Percentiles rank a stretch among this genome's conserved stretches.
These are phyloP conservation scores for Atractiella rhizophila DNA, from an alignment of 768 basidiomycete genomes.

Conservation along the genomic window DNA sequence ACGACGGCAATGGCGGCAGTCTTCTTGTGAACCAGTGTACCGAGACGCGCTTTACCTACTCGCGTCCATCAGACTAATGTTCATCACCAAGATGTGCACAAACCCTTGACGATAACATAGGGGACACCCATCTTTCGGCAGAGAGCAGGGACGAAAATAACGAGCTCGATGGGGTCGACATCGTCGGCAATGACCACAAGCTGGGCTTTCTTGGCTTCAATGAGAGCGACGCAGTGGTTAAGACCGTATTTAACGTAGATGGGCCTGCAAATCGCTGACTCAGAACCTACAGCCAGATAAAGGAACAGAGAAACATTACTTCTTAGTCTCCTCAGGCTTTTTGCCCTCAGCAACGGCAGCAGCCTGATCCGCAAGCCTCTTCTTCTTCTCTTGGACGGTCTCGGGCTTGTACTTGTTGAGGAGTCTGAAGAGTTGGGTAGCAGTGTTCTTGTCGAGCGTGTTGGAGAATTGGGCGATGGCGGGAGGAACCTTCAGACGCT, in stretches of 20 bases:
- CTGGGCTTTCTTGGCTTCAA: conserved; percentile 82
- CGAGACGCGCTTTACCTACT: conserved; percentile 79
- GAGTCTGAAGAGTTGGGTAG: conserved; percentile 90
- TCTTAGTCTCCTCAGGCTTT: conserved; percentile 65
- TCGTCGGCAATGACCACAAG: conserved; percentile 92
- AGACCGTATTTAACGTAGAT: conserved; percentile 85
- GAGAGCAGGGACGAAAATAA: conserved; percentile 89
- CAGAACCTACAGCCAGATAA: no score
- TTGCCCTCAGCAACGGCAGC: conserved; percentile 49
- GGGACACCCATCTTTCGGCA: conserved; percentile 99
- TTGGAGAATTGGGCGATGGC: conserved; percentile 87
- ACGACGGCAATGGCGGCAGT: conserved; percentile 72
- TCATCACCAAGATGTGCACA: background rate
- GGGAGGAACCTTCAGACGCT: conserved; percentile 92
- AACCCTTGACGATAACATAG: conserved; percentile 74
- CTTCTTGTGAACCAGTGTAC: conserved; percentile 96
- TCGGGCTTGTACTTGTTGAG: conserved; percentile 92
- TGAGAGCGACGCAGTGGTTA: conserved; percentile 84
- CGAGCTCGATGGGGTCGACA: conserved; percentile 96
- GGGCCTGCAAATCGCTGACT: no score
- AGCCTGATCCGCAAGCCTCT: conserved; percentile 42
- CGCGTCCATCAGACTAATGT: background rate
- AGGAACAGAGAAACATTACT: no score
- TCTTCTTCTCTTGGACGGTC: conserved; percentile 91
- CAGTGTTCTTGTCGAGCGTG: conserved; percentile 97